phyloP scores from a whole-genome alignment of 2,329 filamentous ascomycete species.

The Metarhizium guizhouense region DNA sequence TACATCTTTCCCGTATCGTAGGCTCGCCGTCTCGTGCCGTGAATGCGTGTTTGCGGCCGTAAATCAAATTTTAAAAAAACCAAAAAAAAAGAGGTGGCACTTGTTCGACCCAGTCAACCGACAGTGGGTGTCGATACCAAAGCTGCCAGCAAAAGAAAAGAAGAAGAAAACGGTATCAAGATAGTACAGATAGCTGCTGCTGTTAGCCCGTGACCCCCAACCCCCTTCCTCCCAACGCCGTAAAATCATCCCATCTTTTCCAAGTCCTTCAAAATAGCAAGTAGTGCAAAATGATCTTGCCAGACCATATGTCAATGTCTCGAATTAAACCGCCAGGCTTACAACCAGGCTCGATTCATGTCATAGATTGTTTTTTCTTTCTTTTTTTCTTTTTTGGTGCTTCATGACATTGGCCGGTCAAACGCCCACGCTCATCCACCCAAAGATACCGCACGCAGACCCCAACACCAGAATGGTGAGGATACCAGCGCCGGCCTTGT shows the following conservation, averaged over 20 bases:
- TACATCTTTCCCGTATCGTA: no score
- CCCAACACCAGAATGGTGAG: constrained; percentile 36
- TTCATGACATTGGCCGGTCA: background rate
- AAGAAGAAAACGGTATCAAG: constrained; percentile 7
- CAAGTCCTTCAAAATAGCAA: constrained; percentile 7
- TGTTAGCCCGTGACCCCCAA: background rate
- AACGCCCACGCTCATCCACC: constrained; percentile 34
- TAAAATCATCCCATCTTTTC: background rate
- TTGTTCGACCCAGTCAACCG: no score
- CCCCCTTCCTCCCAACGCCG: background rate
- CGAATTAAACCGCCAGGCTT: background rate
- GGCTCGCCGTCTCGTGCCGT: no score
- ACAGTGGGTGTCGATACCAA: no score
- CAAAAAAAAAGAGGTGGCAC: no score
- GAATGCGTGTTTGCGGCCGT: background rate
- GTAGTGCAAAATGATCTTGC: background rate
- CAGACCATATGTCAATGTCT: background rate
- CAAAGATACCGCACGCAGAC: constrained; percentile 30
- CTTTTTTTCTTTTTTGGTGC: no score
- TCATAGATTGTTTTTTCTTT: background rate
- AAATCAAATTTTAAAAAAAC: no score
- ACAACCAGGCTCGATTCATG: background rate
- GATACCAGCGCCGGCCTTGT: constrained; percentile 39
- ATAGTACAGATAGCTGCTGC: constrained; percentile 14
- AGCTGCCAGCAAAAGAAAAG: background rate